Conservation (phyloP, 768 basidiomycete genomes). For the Boletus speciosus region DNA sequence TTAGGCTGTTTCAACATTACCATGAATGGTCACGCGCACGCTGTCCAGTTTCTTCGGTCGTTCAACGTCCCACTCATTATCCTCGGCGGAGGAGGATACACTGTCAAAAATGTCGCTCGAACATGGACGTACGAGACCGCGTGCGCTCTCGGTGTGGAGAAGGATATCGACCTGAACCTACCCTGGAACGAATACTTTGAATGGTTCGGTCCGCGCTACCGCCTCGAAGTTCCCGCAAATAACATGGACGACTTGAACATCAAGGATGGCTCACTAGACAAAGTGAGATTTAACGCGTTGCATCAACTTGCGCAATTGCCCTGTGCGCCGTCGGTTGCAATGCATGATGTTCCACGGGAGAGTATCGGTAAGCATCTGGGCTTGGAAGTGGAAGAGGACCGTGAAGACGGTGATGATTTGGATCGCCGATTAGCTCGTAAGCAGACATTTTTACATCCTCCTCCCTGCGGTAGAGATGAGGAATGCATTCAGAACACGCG, state of each 20-base stretch:
- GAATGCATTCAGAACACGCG: conserved; percentile 49
- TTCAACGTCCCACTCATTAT: conserved; percentile 86
- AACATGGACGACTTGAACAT: conserved; percentile 95
- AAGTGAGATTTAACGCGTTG: conserved; percentile 64
- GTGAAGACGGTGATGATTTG: conserved; percentile 48
- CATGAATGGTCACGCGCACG: conserved; percentile 92
- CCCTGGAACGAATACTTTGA: conserved; percentile 92
- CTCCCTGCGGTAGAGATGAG: neutral
- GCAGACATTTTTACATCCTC: conserved; percentile 23
- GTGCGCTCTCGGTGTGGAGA: conserved; percentile 83
- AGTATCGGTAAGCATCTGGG: conserved; percentile 63
- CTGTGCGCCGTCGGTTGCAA: conserved; percentile 78
- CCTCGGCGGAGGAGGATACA: conserved; percentile 95
- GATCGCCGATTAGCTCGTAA: conserved; percentile 71
- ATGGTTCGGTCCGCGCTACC: conserved; percentile 95
- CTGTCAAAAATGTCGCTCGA: conserved; percentile 92
- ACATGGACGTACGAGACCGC: conserved; percentile 98
- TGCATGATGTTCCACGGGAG: conserved; percentile 80
- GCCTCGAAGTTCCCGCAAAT: conserved; percentile 84
- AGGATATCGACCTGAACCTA: conserved; percentile 70
- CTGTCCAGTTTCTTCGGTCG: conserved; percentile 80
- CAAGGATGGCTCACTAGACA: conserved; percentile 74
- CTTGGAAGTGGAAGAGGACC: conserved; percentile 43
- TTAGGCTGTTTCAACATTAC: conserved; percentile 94
- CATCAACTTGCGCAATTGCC: conserved; percentile 56